Evolutionary conservation across 1,139 yeast genomes (phyloP), one percentile per base, ranked within the genome.

Genomic region (Yamadazyma spencermartinsiae): DNA sequence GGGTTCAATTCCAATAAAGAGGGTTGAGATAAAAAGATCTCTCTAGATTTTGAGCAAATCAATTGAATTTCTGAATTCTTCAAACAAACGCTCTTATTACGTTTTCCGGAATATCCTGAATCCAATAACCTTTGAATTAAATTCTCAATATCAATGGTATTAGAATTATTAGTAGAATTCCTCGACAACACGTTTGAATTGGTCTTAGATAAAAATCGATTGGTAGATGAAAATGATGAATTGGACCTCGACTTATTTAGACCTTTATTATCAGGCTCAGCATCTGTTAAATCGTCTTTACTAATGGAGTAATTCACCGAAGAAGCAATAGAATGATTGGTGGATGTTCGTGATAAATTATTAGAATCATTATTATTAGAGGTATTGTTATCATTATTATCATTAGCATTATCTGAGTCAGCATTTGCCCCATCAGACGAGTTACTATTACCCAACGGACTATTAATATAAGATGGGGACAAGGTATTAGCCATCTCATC

Each of bases 41-140:
- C 96, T 43, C 97, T 72, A 2, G 97, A 95, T 30, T 80, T 79
- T 18, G 87, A 77, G 63, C 98, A 92, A 36, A 92, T 82, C 49
- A 81, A 72, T 35, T 88, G 86, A 49, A 92, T 90, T 58, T 92
- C 98, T 10, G 83, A 72, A 59, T 84, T 87, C 55, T 92, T 92
- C 42, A 92, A 67, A 60, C 97, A 89, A 33, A 92, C 87, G 41
- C 80, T 81, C 56, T 90, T 87, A 7, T 96, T 87, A 52, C 95
- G 76, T 60, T 92, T 90, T 11, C 97, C 98, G 18, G 90, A 78
- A 61, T 92, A 92, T 5, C 98, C 98, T 0, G 96, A 96, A 63
- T 92, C 98, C 46, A 92, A 72, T 46, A 92, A 69, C 52, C 95
- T 70, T 63, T 89, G 96, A 43, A 92, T 92, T 37, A 88, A 72